Evolutionary conservation across 352 stramenopile genomes (phyloP).

Genomic region (Globisporangium parvum): DNA sequence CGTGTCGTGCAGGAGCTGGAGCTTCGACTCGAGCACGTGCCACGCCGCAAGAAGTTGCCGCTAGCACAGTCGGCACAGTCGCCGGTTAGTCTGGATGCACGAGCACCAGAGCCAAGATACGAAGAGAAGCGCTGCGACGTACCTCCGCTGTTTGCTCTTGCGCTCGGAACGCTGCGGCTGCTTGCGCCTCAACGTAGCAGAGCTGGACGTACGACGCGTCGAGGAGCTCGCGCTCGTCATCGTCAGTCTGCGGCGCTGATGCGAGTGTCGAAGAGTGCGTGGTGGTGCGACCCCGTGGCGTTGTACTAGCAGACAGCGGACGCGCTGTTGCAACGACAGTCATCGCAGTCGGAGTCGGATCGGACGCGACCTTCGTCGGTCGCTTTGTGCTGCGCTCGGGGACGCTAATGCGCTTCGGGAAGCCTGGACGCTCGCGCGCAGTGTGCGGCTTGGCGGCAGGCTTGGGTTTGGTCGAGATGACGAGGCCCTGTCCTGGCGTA

Average conservation of each 20-base stretch:
- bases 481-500: not conserved
- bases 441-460: not conserved
- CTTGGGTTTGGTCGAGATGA: not conserved
- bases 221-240: conserved; percentile 45
- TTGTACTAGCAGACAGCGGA: not conserved
- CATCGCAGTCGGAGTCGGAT: conserved; percentile 2
- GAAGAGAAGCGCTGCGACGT: not conserved
- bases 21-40: conserved; percentile 39
- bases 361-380: conserved; percentile 10
- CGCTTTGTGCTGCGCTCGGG: conserved; percentile 14
- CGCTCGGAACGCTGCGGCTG: conserved; percentile 23
- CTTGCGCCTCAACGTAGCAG: conserved; percentile 36
- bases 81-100: too few species aligned
- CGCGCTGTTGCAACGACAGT: conserved; percentile 1
- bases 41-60: conserved; percentile 37
- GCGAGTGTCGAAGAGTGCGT: not conserved
- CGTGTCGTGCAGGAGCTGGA: conserved; percentile 41
- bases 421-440: conserved; percentile 7
- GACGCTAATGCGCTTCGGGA: conserved; percentile 16
- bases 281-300: not conserved
- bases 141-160: conserved; percentile 52
- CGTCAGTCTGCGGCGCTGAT: conserved; percentile 1
- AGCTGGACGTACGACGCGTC: conserved; percentile 48
- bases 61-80: conserved; percentile 16
- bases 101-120: not conserved